Percentiles rank a stretch among this genome's conserved stretches.
These are phyloP conservation scores for Glycine latifolia DNA, from an alignment of 306 rosid species.

Conservation along the genomic window DNA sequence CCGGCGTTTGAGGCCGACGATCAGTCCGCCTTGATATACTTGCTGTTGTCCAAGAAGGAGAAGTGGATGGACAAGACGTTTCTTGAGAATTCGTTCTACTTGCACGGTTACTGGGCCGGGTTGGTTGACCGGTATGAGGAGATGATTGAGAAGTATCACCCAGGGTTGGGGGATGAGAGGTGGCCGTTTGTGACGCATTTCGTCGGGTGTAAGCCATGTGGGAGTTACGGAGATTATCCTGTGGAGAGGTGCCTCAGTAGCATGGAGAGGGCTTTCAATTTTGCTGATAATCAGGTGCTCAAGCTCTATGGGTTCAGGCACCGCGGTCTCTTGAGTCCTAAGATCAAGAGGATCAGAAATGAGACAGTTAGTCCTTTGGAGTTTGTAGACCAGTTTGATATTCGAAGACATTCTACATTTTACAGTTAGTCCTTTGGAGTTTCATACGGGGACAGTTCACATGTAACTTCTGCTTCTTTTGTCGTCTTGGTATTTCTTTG, in stretches of 20 bases:
- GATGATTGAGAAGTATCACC: slow-evolving; percentile 97
- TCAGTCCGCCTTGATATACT: slow-evolving; percentile 92
- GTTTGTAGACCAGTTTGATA: slow-evolving; percentile 77
- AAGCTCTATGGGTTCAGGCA: slow-evolving; percentile 89
- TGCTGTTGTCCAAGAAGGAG: slow-evolving; percentile 84
- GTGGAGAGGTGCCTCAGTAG: slow-evolving; percentile 92
- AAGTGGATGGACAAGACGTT: slow-evolving; percentile 92
- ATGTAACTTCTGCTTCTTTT: slow-evolving; percentile 40
- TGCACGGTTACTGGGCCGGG: slow-evolving; percentile 99
- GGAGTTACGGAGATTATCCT: slow-evolving; percentile 97
- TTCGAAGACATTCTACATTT: slow-evolving; percentile 66
- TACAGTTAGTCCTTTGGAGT: too few species aligned
- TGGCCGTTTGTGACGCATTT: slow-evolving; percentile 99
- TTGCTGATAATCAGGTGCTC: slow-evolving; percentile 96
- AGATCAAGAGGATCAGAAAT: slow-evolving; percentile 90
- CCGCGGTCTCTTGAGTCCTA: slow-evolving; percentile 91
- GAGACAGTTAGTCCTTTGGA: slow-evolving; percentile 86
- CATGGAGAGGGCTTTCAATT: slow-evolving; percentile 98
- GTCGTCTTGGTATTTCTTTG: slow-evolving; percentile 50
- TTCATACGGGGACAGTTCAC: slow-evolving; percentile 55
- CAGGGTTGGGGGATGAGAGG: slow-evolving; percentile 95
- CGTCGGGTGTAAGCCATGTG: slow-evolving; percentile 99
- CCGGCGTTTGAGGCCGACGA: slow-evolving; percentile 98
- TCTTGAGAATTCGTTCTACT: slow-evolving; percentile 87
- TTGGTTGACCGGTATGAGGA: slow-evolving; percentile 96